Percentiles rank a stretch among this genome's conserved stretches.
phyloP scores from a whole-genome alignment of 805 yeast species.

The Torulaspora delbrueckii region DNA sequence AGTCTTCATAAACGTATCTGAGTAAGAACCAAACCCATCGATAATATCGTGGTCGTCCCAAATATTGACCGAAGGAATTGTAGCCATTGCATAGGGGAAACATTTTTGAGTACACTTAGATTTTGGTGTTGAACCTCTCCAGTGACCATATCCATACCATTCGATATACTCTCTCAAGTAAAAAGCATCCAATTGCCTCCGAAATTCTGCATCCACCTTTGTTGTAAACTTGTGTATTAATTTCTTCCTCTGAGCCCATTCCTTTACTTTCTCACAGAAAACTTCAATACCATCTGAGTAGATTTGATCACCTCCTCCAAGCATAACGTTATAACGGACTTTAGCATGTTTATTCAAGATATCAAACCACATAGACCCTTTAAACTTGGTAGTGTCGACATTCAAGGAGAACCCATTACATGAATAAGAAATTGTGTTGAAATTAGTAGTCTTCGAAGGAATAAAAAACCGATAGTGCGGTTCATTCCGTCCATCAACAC shows the following conservation, averaged over 20 bases:
- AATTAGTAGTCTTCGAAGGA: constrained; percentile 59
- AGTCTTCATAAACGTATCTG: constrained; percentile 65
- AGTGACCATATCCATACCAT: constrained; percentile 90
- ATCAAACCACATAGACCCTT: constrained; percentile 82
- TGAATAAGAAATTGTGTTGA: constrained; percentile 79
- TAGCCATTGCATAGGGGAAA: constrained; percentile 71
- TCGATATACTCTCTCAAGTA: constrained; percentile 69
- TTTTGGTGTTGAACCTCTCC: constrained; percentile 54
- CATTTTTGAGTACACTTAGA: constrained; percentile 64
- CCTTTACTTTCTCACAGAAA: constrained; percentile 46
- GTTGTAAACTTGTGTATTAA: constrained; percentile 44
- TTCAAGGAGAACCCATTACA: constrained; percentile 86
- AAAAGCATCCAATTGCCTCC: constrained; percentile 53
- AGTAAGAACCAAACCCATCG: constrained; percentile 92
- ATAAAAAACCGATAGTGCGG: constrained; percentile 60
- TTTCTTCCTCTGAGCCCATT: constrained; percentile 59
- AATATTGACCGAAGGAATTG: constrained; percentile 80
- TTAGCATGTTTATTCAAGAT: constrained; percentile 63
- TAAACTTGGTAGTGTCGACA: constrained; percentile 60
- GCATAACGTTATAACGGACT: constrained; percentile 80
- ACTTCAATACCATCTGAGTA: constrained; percentile 78
- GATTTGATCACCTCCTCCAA: constrained; percentile 97
- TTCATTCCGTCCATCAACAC: constrained; percentile 43
- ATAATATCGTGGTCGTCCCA: constrained; percentile 96
- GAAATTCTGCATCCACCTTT: constrained; percentile 44